Conservation (phyloP, 176 grass and related monocot genomes). For the Rhynchospora tenuis region DNA sequence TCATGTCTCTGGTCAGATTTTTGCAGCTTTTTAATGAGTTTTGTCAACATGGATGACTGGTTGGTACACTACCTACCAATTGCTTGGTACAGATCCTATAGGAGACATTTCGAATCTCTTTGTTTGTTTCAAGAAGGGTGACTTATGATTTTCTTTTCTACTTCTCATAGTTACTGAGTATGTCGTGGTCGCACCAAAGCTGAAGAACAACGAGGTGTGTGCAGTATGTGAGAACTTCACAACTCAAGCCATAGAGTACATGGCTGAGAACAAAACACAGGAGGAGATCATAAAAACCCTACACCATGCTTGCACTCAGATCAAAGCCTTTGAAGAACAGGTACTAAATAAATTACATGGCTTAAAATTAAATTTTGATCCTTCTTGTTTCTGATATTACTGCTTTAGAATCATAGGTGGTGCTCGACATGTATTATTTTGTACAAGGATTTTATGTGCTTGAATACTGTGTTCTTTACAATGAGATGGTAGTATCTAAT, state of each 20-base stretch:
- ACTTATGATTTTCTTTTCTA: conserved; percentile 1
- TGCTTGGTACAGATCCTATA: not conserved
- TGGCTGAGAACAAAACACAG: conserved; percentile 59
- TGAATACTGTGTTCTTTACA: too few species aligned
- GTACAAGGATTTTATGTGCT: too few species aligned
- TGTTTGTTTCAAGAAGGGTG: conserved; percentile 4
- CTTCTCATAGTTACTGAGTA: conserved; percentile 7
- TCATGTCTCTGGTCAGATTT: not conserved
- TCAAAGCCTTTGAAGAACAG: conserved; percentile 59
- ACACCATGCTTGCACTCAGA: conserved; percentile 58
- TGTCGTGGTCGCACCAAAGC: conserved; percentile 21
- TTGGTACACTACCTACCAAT: not conserved
- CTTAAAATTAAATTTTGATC: not conserved
- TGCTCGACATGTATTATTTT: not conserved
- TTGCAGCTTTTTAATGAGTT: not conserved
- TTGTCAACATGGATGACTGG: not conserved
- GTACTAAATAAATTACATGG: conserved; percentile 24
- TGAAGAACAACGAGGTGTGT: conserved; percentile 38
- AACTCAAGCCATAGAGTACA: conserved; percentile 37
- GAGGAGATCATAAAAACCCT: conserved; percentile 40
- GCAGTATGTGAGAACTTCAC: conserved; percentile 46
- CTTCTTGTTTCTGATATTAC: not conserved
- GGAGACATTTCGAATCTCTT: conserved; percentile 1
- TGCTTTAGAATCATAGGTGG: not conserved
- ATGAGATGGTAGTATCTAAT: too few species aligned